Evolutionary conservation across 208 protist species (phyloP), one percentile per base, ranked within the genome.

Genomic region (Blechomonas ayalai): DNA sequence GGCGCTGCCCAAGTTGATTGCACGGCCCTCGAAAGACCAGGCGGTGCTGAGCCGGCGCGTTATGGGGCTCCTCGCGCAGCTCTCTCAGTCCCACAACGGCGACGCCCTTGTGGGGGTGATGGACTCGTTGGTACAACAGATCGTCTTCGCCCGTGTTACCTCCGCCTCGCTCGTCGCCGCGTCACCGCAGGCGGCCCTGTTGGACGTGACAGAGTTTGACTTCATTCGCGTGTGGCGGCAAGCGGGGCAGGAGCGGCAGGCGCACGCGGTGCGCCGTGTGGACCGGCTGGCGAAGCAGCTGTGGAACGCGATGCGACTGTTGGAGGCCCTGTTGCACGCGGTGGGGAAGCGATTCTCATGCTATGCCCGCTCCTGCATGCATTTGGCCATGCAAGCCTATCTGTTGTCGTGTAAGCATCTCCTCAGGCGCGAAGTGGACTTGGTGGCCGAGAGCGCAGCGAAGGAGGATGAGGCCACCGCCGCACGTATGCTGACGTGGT

Each of bases 1-100:
- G 31, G 65, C 68, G 16, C 70, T 94, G 25, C 86, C 86, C 13
- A 88, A 84, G 71, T 67, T 94, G 16, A 73, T 77, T 24, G 58
- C 45, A 3, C 74, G 73, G 18, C 71, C 84, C 3, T 61, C 62
- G 24, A 85, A 86, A 52, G 78, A 91, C 34, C 80, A 94, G 54
- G 77, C 73, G 2, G 65, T 91, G 45, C 73, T 94, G 25, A 67
- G 66, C 27, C 71, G 86, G 8, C 71, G 86, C 18, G n/a, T 94
- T 26, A 69, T 94, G 53, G 19, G 58, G 18, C 83, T 86, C 43
- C 57, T 94, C n/a, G 68, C 70, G 20, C 69, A 77, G 25, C 66
- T 93, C n/a, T 47, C 68, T 13, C 13, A 31, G 34, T 31, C 7
- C 4, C 13, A 34, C 4, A 28, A 25, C 4, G 43, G 22, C 4